Evolutionary conservation across 768 basidiomycete species (phyloP).

Genomic region (Cantharellus cinnabarinus): DNA sequence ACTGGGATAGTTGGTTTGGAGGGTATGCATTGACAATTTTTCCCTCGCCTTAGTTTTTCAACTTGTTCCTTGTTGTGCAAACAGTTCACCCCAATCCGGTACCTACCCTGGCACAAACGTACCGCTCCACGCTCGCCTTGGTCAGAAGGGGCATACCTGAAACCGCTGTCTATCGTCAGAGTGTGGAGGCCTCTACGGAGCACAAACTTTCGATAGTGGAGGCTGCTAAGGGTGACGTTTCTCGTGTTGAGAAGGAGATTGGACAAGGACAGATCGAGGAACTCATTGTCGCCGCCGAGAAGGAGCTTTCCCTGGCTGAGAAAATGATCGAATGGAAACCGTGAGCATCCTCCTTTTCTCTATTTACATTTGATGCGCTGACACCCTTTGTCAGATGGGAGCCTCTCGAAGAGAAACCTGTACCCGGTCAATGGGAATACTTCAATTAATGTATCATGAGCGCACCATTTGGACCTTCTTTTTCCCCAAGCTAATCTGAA

Average conservation of each 20-base stretch:
- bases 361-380: constrained; percentile 2
- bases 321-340: constrained; percentile 94
- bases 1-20: constrained; percentile 70
- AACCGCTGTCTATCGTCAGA: constrained; percentile 76
- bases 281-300: constrained; percentile 58
- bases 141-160: constrained; percentile 47
- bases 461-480: no score
- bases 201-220: constrained; percentile 59
- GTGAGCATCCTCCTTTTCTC: constrained; percentile 31
- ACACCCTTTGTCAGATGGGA: constrained; percentile 47
- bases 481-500: no score
- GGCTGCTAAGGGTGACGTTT: constrained; percentile 32
- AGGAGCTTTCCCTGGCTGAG: constrained; percentile 53
- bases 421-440: constrained; percentile 77
- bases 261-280: constrained; percentile 80
- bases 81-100: constrained; percentile 68
- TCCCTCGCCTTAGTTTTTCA: background rate
- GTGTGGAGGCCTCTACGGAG: constrained; percentile 65
- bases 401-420: constrained; percentile 59
- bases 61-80: background rate
- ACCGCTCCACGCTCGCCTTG: constrained; percentile 51
- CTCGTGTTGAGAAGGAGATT: constrained; percentile 48
- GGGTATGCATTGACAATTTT: background rate
- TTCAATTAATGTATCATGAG: constrained; percentile 13
- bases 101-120: constrained; percentile 52